phyloP scores from a whole-genome alignment of 495 filamentous ascomycete genomes.

The Lophiotrema nucula region DNA sequence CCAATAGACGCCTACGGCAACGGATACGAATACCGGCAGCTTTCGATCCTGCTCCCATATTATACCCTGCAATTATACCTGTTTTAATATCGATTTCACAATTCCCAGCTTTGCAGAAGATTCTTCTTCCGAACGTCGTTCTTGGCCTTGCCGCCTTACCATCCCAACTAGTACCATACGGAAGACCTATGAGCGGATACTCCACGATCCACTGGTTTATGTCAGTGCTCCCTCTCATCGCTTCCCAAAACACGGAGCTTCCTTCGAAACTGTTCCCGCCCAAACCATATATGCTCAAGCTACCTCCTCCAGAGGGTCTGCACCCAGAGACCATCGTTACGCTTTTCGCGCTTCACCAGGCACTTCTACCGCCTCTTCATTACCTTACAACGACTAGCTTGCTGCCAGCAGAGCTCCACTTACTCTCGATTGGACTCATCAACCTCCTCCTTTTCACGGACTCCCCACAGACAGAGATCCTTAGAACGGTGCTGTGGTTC shows the following conservation, averaged over 20 bases:
- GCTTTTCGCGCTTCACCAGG: conserved; percentile 84
- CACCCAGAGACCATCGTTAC: conserved; percentile 62
- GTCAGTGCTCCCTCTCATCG: conserved; percentile 60
- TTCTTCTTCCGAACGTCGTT: conserved; percentile 75
- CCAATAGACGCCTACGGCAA: conserved; percentile 17
- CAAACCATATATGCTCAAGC: conserved; percentile 35
- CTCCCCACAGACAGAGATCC: conserved; percentile 81
- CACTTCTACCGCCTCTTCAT: conserved; percentile 68
- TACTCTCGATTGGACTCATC: conserved; percentile 78
- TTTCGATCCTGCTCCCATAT: conserved; percentile 87
- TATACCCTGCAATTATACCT: conserved; percentile 80
- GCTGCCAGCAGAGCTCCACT: conserved; percentile 78
- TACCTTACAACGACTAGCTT: conserved; percentile 85
- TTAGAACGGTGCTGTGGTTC: conserved; percentile 81
- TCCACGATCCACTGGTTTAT: conserved; percentile 72
- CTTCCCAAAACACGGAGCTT: conserved; percentile 46
- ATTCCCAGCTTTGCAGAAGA: conserved; percentile 52
- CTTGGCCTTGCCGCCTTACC: conserved; percentile 79
- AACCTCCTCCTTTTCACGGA: conserved; percentile 74
- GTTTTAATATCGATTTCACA: conserved; percentile 75
- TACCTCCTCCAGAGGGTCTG: conserved; percentile 37
- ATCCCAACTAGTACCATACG: conserved; percentile 63
- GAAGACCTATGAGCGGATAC: conserved; percentile 46
- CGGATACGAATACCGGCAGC: conserved; percentile 48
- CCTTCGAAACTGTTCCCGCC: conserved; percentile 31